Percentiles rank a stretch among this genome's conserved stretches.
Conservation (phyloP, 1,284 basidiomycete species). For the Tetrapyrgos nigripes region DNA sequence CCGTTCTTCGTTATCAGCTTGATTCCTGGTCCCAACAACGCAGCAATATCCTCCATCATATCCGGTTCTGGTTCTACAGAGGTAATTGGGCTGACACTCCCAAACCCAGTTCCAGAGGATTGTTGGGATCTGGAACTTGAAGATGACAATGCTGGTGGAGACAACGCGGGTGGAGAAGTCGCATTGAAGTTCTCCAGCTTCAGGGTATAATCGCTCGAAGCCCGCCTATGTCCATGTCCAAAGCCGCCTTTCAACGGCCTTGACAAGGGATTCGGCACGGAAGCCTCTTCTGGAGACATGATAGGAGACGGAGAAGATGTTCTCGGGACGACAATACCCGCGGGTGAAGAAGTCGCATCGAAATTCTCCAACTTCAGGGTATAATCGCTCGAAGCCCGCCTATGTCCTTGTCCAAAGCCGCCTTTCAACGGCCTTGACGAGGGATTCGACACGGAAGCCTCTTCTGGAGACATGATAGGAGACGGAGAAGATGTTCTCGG, state of each 20-base stretch:
- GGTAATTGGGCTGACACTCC: background rate
- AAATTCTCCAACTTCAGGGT: too few species aligned
- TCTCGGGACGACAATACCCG: too few species aligned
- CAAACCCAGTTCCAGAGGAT: background rate
- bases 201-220: background rate
- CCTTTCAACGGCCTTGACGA: too few species aligned
- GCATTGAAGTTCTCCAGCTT: background rate
- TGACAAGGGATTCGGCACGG: too few species aligned
- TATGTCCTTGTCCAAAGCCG: background rate
- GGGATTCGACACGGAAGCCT: too few species aligned
- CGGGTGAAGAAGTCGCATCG: too few species aligned
- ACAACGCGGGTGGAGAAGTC: background rate
- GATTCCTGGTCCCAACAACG: slow-evolving; percentile 46
- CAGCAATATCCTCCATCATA: slow-evolving; percentile 38
- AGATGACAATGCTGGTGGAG: background rate
- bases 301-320: too few species aligned
- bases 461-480: too few species aligned
- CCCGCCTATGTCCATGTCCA: background rate
- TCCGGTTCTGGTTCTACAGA: background rate
- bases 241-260: background rate
- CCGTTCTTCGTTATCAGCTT: slow-evolving; percentile 44
- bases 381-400: too few species aligned
- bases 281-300: too few species aligned
- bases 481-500: too few species aligned
- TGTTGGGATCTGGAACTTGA: background rate